Evolutionary conservation across 768 basidiomycete genomes (phyloP), one percentile per base, ranked within the genome.

Genomic region (Tylopilus sp.): DNA sequence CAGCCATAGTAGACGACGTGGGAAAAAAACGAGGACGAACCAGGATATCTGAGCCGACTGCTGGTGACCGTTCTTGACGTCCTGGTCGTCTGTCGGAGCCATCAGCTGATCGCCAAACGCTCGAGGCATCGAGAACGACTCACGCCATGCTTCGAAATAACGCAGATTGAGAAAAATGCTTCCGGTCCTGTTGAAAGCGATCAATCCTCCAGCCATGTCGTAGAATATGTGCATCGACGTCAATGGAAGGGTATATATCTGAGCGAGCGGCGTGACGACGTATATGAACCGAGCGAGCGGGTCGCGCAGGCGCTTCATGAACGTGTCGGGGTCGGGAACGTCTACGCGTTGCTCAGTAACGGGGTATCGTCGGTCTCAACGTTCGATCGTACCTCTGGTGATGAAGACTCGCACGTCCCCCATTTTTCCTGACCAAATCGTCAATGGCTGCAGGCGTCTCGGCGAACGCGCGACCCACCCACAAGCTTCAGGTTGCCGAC

Each of bases 141-240:
- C 43, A 45, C 43, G 43, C 43, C 43, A 45, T 21, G 43, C 43
- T 29, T 45, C 43, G 43, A 45, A 45, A 30, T 45, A 45, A 5
- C 43, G 43, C 29, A 45, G 14, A 21, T 45, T 45, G 29, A 45
- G 43, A 13, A 45, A 45, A 21, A 45, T 45, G 29, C 43, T 45
- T 30, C 43, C 43, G 19, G 29, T 45, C 19, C 28, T 29, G 43
- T 45, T 45, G 43, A 45, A 45, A n/a, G 43, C 43, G 43, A 45
- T 45, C 11, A 45, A 13, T 21, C 28, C 43, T 3, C 43, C 95
- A 6, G 74, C 72, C 21, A 77, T 66, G 64, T 98, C 95, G 69
- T 85, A 87, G 68, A 98, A 98, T 6, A 99, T 79, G 61, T 96
- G 91, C 53, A 97, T 61, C 42, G 86, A 87, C 0, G 79, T 71